These are phyloP conservation scores for Cryptomeria japonica DNA, from an alignment of 75 land plant species.

Conservation along the genomic window DNA sequence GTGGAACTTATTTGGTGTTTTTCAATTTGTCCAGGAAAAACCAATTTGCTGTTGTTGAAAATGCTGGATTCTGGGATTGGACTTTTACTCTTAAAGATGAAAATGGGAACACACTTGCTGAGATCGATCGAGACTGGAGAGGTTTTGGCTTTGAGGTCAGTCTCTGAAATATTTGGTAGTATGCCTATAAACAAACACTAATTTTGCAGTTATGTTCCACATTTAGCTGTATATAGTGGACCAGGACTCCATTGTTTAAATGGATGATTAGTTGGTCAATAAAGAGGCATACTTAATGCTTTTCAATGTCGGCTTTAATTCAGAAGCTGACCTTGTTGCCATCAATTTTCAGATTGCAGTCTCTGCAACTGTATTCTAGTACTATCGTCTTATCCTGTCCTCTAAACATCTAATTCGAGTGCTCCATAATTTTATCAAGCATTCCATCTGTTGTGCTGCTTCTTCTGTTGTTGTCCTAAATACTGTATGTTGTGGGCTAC, in stretches of 20 bases:
- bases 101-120: conserved; percentile 72
- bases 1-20: neutral
- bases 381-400: neutral
- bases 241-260: neutral
- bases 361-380: neutral
- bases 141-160: conserved; percentile 97
- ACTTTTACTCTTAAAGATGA: conserved; percentile 90
- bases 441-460: neutral
- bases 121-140: conserved; percentile 92
- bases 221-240: neutral
- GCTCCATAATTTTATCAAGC: neutral
- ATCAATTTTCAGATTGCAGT: neutral
- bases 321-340: neutral
- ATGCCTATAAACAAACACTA: neutral
- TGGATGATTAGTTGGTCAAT: neutral
- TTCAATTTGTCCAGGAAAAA: conserved; percentile 48
- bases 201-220: neutral
- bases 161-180: neutral
- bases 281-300: neutral
- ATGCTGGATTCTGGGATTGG: conserved; percentile 99
- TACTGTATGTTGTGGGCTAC: neutral
- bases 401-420: neutral
- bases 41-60: conserved; percentile 96
- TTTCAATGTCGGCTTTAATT: neutral
- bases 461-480: neutral